A percentile compares a stretch with the other conserved stretches of the same genome.
Evolutionary conservation across 1,284 basidiomycete genomes (phyloP).

Genomic region (Irpex sp.): DNA sequence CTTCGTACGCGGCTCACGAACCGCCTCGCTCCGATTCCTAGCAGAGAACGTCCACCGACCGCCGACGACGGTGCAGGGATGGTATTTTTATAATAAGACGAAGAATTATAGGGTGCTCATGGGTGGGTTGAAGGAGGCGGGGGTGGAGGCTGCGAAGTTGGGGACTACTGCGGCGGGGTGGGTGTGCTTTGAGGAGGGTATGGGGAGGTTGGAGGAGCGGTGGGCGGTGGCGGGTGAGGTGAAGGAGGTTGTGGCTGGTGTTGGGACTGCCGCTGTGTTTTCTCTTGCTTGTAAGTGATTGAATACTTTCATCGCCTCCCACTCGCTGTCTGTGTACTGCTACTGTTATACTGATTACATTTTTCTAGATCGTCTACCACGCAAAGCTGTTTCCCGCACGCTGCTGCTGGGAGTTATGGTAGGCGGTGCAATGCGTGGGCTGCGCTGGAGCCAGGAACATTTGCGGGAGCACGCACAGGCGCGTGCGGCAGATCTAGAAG

Average conservation of each 20-base stretch:
- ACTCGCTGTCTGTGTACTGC: constrained; percentile 4
- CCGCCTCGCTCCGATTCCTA: constrained; percentile 41
- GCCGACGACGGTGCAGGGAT: constrained; percentile 76
- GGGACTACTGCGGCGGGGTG: constrained; percentile 53
- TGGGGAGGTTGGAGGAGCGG: constrained; percentile 30
- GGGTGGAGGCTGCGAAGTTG: constrained; percentile 50
- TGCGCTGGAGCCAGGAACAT: constrained; percentile 41
- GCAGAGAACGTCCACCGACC: constrained; percentile 66
- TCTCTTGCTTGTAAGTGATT: constrained; percentile 55
- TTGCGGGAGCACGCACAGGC: constrained; percentile 25
- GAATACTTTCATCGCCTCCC: not conserved
- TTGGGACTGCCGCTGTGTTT: constrained; percentile 57
- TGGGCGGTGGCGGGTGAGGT: constrained; percentile 32
- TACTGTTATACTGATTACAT: not conserved
- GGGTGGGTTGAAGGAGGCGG: constrained; percentile 65
- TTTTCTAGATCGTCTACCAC: constrained; percentile 52
- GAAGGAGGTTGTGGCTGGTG: constrained; percentile 57
- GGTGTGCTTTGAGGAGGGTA: constrained; percentile 63
- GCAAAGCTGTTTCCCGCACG: constrained; percentile 44
- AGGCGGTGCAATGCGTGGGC: constrained; percentile 46
- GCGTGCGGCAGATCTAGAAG: constrained; percentile 15
- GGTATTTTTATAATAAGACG: constrained; percentile 91
- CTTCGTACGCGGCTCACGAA: constrained; percentile 61
- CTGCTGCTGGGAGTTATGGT: constrained; percentile 46
- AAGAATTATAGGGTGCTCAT: constrained; percentile 83